phyloP scores from a whole-genome alignment of 2,329 filamentous ascomycete species.

The Colletotrichum sp. region DNA sequence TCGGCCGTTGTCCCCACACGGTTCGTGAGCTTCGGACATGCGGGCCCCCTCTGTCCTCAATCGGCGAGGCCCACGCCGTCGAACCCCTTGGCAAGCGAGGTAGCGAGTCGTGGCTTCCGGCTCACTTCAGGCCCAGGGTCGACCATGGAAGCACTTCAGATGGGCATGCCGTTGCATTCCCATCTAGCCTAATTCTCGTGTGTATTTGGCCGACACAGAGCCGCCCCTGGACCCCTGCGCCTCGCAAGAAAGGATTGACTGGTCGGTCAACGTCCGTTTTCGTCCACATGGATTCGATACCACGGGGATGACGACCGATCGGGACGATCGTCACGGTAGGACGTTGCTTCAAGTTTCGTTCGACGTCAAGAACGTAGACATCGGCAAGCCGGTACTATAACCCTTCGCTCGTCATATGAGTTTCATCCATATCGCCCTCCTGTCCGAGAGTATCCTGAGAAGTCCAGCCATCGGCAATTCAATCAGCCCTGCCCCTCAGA shows the following conservation, averaged over 20 bases:
- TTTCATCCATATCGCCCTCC: neutral
- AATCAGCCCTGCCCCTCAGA: neutral
- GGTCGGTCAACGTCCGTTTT: constrained; percentile 14
- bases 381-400: neutral
- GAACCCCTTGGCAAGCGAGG: neutral
- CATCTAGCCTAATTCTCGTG: neutral
- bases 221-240: constrained; percentile 11
- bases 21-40: neutral
- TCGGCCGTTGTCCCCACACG: neutral
- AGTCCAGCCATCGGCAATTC: neutral
- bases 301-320: neutral
- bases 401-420: neutral
- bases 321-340: neutral
- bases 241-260: constrained; percentile 6
- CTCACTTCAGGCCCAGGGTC: neutral
- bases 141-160: neutral
- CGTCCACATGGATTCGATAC: neutral
- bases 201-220: constrained; percentile 1
- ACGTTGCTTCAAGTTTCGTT: neutral
- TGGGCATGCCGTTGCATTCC: constrained; percentile 1
- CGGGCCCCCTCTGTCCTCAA: neutral
- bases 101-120: neutral
- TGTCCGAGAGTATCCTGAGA: neutral
- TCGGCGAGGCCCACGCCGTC: neutral
- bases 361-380: neutral